Percentiles rank a stretch among this genome's conserved stretches.
Evolutionary conservation across 371 early-diverging fungal genomes (phyloP).

Genomic region (Funneliformis caledonium): DNA sequence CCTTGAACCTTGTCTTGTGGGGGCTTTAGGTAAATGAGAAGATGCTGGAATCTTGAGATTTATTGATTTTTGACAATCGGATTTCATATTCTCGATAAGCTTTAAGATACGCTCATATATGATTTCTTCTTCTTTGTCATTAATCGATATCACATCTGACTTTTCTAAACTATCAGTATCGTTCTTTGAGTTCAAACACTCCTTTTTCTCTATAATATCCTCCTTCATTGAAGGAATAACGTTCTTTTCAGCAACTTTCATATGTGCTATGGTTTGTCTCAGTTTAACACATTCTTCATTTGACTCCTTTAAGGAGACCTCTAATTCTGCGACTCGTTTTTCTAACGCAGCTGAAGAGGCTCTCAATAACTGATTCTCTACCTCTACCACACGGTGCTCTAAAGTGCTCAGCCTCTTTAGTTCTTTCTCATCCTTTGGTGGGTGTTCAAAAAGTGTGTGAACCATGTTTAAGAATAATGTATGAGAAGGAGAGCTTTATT

Average conservation of each 20-base stretch:
- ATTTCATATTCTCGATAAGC: conserved; percentile 35
- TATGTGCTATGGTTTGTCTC: neutral
- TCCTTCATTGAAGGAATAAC: neutral
- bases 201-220: neutral
- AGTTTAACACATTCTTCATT: conserved; percentile 30
- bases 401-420: conserved; percentile 26
- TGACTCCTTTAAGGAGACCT: conserved; percentile 26
- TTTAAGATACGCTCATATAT: conserved; percentile 34
- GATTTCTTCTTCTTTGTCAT: conserved; percentile 21
- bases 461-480: conserved; percentile 4
- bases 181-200: neutral
- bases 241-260: neutral
- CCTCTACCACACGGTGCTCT: conserved; percentile 21
- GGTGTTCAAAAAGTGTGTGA: neutral
- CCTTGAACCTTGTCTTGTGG: conserved; percentile 3
- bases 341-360: conserved; percentile 12
- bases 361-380: conserved; percentile 33
- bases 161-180: neutral
- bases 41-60: conserved; percentile 27
- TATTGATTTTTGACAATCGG: conserved; percentile 29
- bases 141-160: neutral
- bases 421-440: conserved; percentile 28
- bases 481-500: neutral
- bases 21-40: conserved; percentile 24
- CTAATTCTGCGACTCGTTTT: conserved; percentile 28